Base-by-base conservation (phyloP, 257 asterid species). In the Verbascum thapsus region DNA sequence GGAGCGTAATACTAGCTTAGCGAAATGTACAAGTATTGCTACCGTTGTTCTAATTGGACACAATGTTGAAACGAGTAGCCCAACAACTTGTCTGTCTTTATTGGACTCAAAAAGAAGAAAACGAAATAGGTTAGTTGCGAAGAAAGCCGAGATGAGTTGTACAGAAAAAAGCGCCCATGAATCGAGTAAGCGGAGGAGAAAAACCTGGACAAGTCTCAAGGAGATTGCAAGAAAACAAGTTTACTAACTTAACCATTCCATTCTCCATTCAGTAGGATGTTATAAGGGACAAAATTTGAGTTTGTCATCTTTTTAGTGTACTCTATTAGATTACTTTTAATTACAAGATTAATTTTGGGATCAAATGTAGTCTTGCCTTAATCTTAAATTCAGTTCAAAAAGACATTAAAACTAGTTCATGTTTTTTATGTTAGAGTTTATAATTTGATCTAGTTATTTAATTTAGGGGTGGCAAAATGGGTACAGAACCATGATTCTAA, bases 181-280 rank as follows among this genome's bases (percentile, higher is more conserved):
- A 20, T 60, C 88, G 0, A 82, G 78, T 58, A 91, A 88, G 75
- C 72, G 88, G 55, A 83, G 78, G 85, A 82, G 74, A 43, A 81
- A 72, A 32, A 32, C 83, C 3, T 91, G 98, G 96, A 82, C 89
- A 15, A 81, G 87, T 74, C 68, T 91, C 73, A 84, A 84, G 84
- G 87, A 86, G 59, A 83, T 88, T 50, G 85, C 66, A 75, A 62
- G 35, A 53, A 26, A 26, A 52, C 20, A 78, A 67, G 72, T 60
- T 78, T 7, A 13, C 72, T 12, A 76, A 63, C 63, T 35, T 80
- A 42, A 56, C 77, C 30, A 47, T 85, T 51, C 94, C 95, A 43
- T 85, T 85, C 56, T 20, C 70, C 42, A 58, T 81, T 18, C 78
- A 56, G 73, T 11, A 11, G 5, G 7, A n/a, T 8, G 42, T 7